phyloP scores from a whole-genome alignment of 306 rosid genomes.

The Lupinus albus region DNA sequence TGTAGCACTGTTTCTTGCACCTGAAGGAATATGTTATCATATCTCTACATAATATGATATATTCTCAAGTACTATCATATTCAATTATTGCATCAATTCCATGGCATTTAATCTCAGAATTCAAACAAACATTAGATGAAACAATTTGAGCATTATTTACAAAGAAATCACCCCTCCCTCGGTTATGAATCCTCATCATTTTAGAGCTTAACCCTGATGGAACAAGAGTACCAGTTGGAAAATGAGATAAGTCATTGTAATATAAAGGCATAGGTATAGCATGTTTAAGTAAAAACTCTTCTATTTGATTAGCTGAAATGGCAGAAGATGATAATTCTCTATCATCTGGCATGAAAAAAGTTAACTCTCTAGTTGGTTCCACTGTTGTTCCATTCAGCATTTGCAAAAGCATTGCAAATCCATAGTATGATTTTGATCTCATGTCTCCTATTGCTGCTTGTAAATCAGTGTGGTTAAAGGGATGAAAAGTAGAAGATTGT shows the following conservation, averaged over 20 bases:
- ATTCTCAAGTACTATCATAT: constrained; percentile 41
- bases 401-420: constrained; percentile 64
- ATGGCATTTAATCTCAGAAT: constrained; percentile 58
- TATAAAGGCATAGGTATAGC: constrained; percentile 52
- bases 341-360: constrained; percentile 63
- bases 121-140: constrained; percentile 55
- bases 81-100: constrained; percentile 59
- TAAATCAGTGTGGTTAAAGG: constrained; percentile 47
- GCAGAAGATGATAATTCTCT: constrained; percentile 45
- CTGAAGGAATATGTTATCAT: constrained; percentile 14
- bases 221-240: constrained; percentile 63
- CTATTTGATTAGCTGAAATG: constrained; percentile 39
- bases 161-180: constrained; percentile 48
- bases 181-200: constrained; percentile 58
- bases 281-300: constrained; percentile 51
- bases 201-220: constrained; percentile 46
- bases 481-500: constrained; percentile 16
- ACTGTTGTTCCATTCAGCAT: constrained; percentile 55
- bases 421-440: constrained; percentile 53
- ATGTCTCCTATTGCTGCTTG: constrained; percentile 52
- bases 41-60: background rate
- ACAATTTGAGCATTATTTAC: constrained; percentile 60
- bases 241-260: constrained; percentile 55
- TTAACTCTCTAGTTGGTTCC: constrained; percentile 41
- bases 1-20: constrained; percentile 16